A percentile compares a stretch with the other conserved stretches of the same genome.
Conservation (phyloP, 139 green algal genomes). For the Tetraselmis striata region DNA sequence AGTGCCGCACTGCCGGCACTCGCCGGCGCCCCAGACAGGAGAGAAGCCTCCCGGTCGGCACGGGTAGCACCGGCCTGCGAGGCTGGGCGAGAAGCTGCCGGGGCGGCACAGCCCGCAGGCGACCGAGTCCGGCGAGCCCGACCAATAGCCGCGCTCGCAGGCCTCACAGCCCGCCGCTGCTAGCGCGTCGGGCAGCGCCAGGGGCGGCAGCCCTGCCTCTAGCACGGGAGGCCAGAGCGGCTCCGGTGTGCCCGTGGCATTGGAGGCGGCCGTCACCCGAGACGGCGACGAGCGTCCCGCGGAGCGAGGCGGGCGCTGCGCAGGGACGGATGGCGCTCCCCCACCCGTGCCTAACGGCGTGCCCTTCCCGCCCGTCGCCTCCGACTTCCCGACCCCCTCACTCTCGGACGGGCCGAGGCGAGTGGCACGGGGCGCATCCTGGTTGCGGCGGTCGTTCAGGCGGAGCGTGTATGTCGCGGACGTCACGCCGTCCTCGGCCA, state of each 20-base stretch:
- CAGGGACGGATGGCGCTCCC: too few species aligned
- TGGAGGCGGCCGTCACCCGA: background rate
- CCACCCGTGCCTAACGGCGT: too few species aligned
- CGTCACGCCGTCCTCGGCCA: conserved; percentile 49
- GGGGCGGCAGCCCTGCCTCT: background rate
- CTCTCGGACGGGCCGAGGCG: too few species aligned
- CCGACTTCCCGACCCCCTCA: too few species aligned
- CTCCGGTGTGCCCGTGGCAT: too few species aligned
- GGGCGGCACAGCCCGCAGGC: conserved; percentile 38
- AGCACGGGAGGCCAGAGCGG: too few species aligned
- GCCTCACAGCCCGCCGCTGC: background rate
- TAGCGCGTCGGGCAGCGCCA: background rate
- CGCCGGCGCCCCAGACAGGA: conserved; percentile 36
- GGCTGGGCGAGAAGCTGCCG: conserved; percentile 20
- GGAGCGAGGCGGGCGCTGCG: background rate
- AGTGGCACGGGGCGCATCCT: background rate
- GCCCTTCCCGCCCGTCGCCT: too few species aligned
- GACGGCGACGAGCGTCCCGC: too few species aligned
- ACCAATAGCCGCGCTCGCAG: background rate
- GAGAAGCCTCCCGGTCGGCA: conserved; percentile 38
- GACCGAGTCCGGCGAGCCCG: conserved; percentile 6
- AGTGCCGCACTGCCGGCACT: conserved; percentile 47
- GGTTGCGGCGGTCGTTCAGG: background rate
- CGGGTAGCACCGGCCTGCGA: conserved; percentile 20
- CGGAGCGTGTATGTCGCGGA: conserved; percentile 26